Evolutionary conservation across 805 yeast species (phyloP).

Genomic region (Myxozyma melibiosi): DNA sequence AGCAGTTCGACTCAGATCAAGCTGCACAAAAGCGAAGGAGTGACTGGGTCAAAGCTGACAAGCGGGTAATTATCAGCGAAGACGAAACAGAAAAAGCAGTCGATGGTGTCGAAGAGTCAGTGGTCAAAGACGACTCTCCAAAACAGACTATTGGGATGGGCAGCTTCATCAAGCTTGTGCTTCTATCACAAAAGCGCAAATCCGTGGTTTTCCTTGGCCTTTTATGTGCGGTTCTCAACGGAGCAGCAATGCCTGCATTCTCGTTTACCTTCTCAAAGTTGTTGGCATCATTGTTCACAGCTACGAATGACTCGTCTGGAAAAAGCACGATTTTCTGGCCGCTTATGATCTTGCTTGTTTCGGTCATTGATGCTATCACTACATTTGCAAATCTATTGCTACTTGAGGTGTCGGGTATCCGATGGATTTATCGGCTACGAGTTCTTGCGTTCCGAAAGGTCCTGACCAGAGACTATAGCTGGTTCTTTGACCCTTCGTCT

Average conservation of each 20-base stretch:
- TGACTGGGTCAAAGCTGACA: not conserved
- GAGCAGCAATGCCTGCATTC: slow-evolving; percentile 72
- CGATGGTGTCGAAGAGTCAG: no score
- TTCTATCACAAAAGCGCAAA: slow-evolving; percentile 11
- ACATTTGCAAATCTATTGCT: slow-evolving; percentile 54
- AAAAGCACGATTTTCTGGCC: slow-evolving; percentile 60
- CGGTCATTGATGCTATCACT: slow-evolving; percentile 62
- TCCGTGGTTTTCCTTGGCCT: slow-evolving; percentile 53
- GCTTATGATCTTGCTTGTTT: slow-evolving; percentile 59
- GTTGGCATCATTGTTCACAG: slow-evolving; percentile 62
- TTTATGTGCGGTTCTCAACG: slow-evolving; percentile 55
- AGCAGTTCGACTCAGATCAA: not conserved
- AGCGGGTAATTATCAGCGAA: no score
- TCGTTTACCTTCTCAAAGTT: slow-evolving; percentile 76
- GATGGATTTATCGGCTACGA: slow-evolving; percentile 63
- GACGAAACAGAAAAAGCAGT: no score
- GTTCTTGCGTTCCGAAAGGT: slow-evolving; percentile 52
- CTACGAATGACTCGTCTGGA: slow-evolving; percentile 32
- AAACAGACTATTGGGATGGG: not conserved
- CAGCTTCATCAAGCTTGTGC: not conserved
- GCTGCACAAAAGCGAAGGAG: not conserved
- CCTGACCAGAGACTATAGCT: slow-evolving; percentile 54
- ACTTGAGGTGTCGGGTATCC: slow-evolving; percentile 64
- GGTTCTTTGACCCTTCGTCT: slow-evolving; percentile 43
- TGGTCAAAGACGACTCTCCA: no score